Base-by-base conservation (phyloP, 2,329 filamentous ascomycete genomes). In the Thielaviopsis punctulata region DNA sequence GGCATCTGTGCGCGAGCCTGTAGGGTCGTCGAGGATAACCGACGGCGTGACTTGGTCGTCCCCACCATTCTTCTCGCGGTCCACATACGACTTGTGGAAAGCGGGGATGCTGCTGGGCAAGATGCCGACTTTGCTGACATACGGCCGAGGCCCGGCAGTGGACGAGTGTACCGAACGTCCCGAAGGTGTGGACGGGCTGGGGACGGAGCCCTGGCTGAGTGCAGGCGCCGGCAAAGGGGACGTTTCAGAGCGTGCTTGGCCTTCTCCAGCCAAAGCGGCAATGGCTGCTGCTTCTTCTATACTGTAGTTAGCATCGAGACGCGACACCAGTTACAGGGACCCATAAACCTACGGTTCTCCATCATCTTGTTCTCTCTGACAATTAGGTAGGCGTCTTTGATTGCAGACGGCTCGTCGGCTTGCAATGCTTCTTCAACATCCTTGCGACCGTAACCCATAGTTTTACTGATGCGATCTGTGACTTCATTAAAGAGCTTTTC, bases 331-430 rank as follows among this genome's bases (percentile, higher is more conserved):
- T 41, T 41, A 18, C 10, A 46, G 25, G 15, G 47, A 48, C 12
- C 36, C 49, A 45, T 25, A 19, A 48, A 79, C 86, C 79, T 72
- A 93, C 86, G 88, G 64, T 88, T 94, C 52, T 89, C 85, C 89
- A 96, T 96, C 64, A 96, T 77, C 65, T 95, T 92, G 64, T 96
- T 96, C 67, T 98, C 92, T 51, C 90, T 80, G 23, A 98, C 87
- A 64, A 98, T 98, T 68, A 95, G 82, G 69, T 96, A 98, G 1
- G 92, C 92, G 67, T 98, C 92, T 69, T 98, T 98, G 72, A 98
- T 95, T 10, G 92, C 89, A 54, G 89, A 96, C 12, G 92, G 92
- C 64, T 98, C 92, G 51, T 92, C 81, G 53, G 87, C 88, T 61
- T 84, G 83, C 57, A 98, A 71, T 21, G 92, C 90, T 66, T 96